A percentile compares a stretch with the other conserved stretches of the same genome.
Conservation (phyloP, 371 early-diverging fungal genomes). For the Dinochytrium kinnereticum region DNA sequence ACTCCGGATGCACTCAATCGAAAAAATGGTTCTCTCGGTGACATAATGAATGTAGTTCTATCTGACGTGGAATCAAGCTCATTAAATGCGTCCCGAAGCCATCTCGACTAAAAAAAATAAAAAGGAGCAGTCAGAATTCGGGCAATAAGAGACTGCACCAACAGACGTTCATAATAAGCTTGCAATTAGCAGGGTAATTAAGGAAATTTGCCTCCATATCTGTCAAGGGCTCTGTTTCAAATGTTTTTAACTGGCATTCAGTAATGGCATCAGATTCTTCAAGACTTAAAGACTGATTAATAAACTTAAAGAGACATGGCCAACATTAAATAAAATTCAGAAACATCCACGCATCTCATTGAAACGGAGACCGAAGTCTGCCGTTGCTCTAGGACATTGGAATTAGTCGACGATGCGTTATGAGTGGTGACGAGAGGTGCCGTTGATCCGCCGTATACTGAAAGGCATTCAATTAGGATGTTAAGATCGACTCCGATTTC, state of each 20-base stretch:
- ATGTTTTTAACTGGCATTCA: constrained; percentile 52
- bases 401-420: background rate
- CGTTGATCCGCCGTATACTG: constrained; percentile 47
- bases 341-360: constrained; percentile 16
- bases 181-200: constrained; percentile 38
- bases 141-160: too few species aligned
- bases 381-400: background rate
- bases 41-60: constrained; percentile 41
- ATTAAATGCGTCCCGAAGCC: constrained; percentile 55
- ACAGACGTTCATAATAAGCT: constrained; percentile 54
- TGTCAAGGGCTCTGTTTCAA: constrained; percentile 42
- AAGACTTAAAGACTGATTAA: constrained; percentile 27
- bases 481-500: constrained; percentile 48
- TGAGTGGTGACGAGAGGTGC: background rate
- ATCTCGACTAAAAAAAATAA: constrained; percentile 40
- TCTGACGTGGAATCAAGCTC: constrained; percentile 57
- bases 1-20: constrained; percentile 49
- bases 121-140: background rate
- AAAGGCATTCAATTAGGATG: constrained; percentile 52
- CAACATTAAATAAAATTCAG: constrained; percentile 16
- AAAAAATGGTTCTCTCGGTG: constrained; percentile 52
- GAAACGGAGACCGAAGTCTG: constrained; percentile 7
- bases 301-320: background rate
- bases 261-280: constrained; percentile 51
- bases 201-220: constrained; percentile 45